phyloP scores from a whole-genome alignment of 345 rosid species.

The Crucihimalaya himalaica region DNA sequence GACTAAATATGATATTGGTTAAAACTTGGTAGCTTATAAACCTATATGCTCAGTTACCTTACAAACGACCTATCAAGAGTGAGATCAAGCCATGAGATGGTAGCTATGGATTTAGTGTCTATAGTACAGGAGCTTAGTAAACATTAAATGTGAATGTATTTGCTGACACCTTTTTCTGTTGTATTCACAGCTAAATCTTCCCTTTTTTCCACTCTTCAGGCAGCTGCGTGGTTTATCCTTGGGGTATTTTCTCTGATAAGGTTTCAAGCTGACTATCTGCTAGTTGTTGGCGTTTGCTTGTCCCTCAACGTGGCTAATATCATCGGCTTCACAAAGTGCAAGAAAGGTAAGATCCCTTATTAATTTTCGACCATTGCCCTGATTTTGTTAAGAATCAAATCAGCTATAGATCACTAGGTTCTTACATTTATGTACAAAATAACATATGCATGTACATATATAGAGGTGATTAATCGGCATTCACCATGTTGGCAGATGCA shows the following conservation, averaged over 20 bases:
- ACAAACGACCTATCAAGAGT: conserved; percentile 18
- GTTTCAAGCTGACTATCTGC: conserved; percentile 67
- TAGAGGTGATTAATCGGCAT: neutral
- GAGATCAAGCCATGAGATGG: conserved; percentile 17
- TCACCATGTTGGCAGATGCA: conserved; percentile 51
- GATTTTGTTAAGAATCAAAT: neutral
- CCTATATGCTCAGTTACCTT: neutral
- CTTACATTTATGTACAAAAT: conserved; percentile 3
- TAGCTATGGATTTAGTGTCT: conserved; percentile 11
- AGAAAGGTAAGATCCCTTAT: conserved; percentile 49
- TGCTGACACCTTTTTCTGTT: neutral
- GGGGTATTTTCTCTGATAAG: conserved; percentile 67
- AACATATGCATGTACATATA: neutral
- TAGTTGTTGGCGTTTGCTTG: conserved; percentile 65
- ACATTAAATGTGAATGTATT: neutral
- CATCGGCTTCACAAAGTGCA: conserved; percentile 72
- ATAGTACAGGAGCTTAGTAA: conserved; percentile 8
- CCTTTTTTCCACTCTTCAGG: conserved; percentile 39
- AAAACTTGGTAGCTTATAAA: conserved; percentile 17
- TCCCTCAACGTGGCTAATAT: conserved; percentile 66
- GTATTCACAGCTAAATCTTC: conserved; percentile 5
- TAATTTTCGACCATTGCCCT: neutral
- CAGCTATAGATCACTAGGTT: conserved; percentile 16
- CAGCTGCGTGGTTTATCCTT: conserved; percentile 57
- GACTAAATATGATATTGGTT: neutral